Conservation (phyloP, 192 early-diverging fungal genomes). For the Rhizoclosmatium globosum region DNA sequence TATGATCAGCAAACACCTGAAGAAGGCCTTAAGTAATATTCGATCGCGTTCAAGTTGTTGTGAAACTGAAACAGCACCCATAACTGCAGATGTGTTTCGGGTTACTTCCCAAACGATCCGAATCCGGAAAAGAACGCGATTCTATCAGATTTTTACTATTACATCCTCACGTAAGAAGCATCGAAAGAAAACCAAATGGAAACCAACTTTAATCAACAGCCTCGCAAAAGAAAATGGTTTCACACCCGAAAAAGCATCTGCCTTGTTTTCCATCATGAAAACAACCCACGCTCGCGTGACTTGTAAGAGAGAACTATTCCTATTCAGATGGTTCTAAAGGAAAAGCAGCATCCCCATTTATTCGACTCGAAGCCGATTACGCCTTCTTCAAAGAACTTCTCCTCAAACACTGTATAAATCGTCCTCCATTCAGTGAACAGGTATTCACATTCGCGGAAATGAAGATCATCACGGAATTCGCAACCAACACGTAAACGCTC, state of each 20-base stretch:
- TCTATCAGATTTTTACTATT: constrained; percentile 63
- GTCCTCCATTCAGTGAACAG: constrained; percentile 60
- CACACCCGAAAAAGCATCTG: constrained; percentile 61
- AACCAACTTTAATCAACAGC: constrained; percentile 18
- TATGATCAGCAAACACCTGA: constrained; percentile 40
- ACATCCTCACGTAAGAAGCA: constrained; percentile 50
- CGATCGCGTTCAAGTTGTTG: neutral
- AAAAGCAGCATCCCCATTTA: constrained; percentile 50
- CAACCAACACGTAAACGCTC: constrained; percentile 45
- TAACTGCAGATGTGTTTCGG: constrained; percentile 37
- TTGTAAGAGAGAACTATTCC: constrained; percentile 34
- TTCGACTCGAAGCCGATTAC: constrained; percentile 55
- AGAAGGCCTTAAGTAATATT: constrained; percentile 40
- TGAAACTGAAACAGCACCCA: neutral
- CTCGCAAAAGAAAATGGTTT: constrained; percentile 57
- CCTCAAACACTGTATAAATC: constrained; percentile 54
- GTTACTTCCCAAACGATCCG: constrained; percentile 17
- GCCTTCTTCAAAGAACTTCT: constrained; percentile 56
- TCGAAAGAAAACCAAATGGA: neutral
- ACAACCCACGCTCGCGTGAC: constrained; percentile 46
- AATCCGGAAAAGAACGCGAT: constrained; percentile 44
- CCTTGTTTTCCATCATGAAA: constrained; percentile 68
- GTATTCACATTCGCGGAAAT: constrained; percentile 56
- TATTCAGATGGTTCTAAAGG: neutral
- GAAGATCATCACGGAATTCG: constrained; percentile 57